These are phyloP conservation scores for Alternaria triticimaculans DNA, from an alignment of 2,329 filamentous ascomycete genomes.

Conservation along the genomic window DNA sequence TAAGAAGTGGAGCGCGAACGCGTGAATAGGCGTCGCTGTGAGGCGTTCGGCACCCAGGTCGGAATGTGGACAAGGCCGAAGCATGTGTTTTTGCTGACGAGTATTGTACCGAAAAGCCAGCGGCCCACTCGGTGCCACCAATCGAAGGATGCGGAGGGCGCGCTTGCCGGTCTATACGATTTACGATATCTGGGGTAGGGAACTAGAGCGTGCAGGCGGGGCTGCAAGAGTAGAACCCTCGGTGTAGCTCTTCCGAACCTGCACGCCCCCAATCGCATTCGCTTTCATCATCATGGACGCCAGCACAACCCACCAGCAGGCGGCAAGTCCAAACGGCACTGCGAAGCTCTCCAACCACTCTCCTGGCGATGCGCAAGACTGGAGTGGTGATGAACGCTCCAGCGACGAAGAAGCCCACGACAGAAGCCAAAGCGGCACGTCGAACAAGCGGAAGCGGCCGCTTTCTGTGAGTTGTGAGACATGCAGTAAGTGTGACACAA, in stretches of 20 bases:
- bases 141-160: constrained; percentile 17
- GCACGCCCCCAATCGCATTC: constrained; percentile 31
- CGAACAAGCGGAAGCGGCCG: constrained; percentile 58
- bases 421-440: constrained; percentile 41
- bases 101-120: constrained; percentile 5
- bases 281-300: constrained; percentile 40
- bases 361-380: constrained; percentile 44
- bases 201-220: constrained; percentile 27
- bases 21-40: constrained; percentile 15
- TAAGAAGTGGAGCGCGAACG: constrained; percentile 26
- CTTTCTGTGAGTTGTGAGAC: constrained; percentile 69
- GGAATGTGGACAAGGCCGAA: constrained; percentile 2
- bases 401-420: constrained; percentile 50
- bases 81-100: constrained; percentile 7
- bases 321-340: constrained; percentile 40
- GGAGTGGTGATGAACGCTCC: constrained; percentile 48
- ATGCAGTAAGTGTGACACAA: constrained; percentile 8
- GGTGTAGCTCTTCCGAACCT: constrained; percentile 25
- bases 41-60: constrained; percentile 6
- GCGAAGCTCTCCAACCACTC: constrained; percentile 44
- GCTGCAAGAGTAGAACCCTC: constrained; percentile 25
- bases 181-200: constrained; percentile 22
- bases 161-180: constrained; percentile 16
- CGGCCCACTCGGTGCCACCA: constrained; percentile 19
- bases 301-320: constrained; percentile 31